These are phyloP conservation scores for Monascus purpureus DNA, from an alignment of 495 filamentous ascomycete species.

Conservation along the genomic window DNA sequence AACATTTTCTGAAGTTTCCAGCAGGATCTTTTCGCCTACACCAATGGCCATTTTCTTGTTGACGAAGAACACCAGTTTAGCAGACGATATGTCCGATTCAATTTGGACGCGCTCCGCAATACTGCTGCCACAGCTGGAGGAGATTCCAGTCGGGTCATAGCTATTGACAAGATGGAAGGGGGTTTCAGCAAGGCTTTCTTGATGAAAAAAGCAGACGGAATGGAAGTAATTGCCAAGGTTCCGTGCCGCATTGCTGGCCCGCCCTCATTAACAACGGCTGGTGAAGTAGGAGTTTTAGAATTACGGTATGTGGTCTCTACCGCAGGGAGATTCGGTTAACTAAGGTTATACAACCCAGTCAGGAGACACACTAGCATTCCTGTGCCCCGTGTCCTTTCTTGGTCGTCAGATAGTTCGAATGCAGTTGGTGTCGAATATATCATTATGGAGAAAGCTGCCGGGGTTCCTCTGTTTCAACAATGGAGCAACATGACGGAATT, in stretches of 20 bases:
- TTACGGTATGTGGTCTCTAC: constrained; percentile 14
- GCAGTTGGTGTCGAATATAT: constrained; percentile 13
- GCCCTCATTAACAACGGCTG: constrained; percentile 15
- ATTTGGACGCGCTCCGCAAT: constrained; percentile 6
- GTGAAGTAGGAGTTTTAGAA: constrained; percentile 24
- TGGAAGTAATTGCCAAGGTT: constrained; percentile 11
- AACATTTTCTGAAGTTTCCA: too few species aligned
- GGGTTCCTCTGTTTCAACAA: constrained; percentile 10
- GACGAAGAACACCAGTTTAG: constrained; percentile 5
- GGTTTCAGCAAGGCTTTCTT: constrained; percentile 11
- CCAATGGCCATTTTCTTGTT: constrained; percentile 10
- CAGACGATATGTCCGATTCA: constrained; percentile 6
- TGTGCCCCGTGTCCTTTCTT: constrained; percentile 10
- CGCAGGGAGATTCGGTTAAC: not conserved
- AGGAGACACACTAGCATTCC: constrained; percentile 17
- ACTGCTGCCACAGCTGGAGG: constrained; percentile 2
- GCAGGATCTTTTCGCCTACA: constrained; percentile 11
- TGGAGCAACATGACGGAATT: constrained; percentile 7
- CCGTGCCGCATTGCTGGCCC: constrained; percentile 7
- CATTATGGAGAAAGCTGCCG: constrained; percentile 17
- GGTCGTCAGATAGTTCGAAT: constrained; percentile 11
- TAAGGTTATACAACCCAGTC: constrained; percentile 20
- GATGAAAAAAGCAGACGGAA: constrained; percentile 8
- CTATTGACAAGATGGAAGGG: constrained; percentile 11
- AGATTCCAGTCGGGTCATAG: constrained; percentile 1